Evolutionary conservation across 2,329 filamentous ascomycete species (phyloP), one percentile per base, ranked within the genome.

Genomic region (Monascus ruber): DNA sequence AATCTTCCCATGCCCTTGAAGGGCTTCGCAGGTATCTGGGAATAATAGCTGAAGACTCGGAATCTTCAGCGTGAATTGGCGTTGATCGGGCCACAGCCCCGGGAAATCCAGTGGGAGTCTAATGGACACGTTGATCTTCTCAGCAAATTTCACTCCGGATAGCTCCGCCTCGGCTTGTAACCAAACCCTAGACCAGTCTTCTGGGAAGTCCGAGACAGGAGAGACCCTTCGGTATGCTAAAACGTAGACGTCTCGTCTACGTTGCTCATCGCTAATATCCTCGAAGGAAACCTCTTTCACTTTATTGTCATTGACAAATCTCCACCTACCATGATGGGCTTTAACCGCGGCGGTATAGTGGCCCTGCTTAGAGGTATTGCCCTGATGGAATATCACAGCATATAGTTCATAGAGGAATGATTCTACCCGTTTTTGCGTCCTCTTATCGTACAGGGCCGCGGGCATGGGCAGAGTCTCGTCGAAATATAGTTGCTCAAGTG

Each of bases 341-440:
- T 50, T 54, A 33, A 53, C 47, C n/a, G 38, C 42, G 24, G 44
- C 39, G 4, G 24, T 44, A 38, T 56, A 58, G 41, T 59, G 54
- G 1, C 52, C 54, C 1, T 4, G 3, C 1, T 35, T 10, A 4
- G n/a, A 31, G 2, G 2, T 24, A 1, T 8, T 5, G 24, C 47
- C 50, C 2, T n/a, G 7, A 35, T 55, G 56, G 11, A 53, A 39
- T 24, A 54, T 41, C 24, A 59, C 42, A 1, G 48, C 47, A 26
- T 48, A 50, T 6, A 59, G 46, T 32, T 51, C 45, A 40, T 58
- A 61, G 5, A 7, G 38, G 31, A n/a, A 49, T 24, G 6, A 32
- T 32, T 9, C 26, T 36, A 28, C 27, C 34, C 10, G 24, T 34
- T 17, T 25, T 32, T 8, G 28, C 11, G 27, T n/a, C 34, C 17